These are phyloP conservation scores for Candida labiduridarum DNA, from an alignment of 1,139 yeast species.

Conservation along the genomic window DNA sequence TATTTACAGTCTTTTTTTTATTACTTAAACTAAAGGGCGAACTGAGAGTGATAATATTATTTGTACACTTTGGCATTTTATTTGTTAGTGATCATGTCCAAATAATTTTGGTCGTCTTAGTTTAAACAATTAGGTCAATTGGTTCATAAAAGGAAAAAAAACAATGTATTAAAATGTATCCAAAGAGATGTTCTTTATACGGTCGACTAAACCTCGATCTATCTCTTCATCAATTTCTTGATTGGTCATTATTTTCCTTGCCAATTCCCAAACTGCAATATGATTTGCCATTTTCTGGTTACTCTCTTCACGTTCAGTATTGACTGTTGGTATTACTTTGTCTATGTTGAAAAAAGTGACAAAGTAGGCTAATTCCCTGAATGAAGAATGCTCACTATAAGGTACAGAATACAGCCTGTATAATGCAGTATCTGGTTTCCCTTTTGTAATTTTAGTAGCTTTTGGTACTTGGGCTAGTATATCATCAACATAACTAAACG, in stretches of 20 bases:
- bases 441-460: conserved; percentile 19
- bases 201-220: conserved; percentile 12
- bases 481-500: conserved; percentile 29
- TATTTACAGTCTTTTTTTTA: too few species aligned
- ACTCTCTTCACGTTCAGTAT: conserved; percentile 42
- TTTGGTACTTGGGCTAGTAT: conserved; percentile 36
- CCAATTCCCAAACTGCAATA: conserved; percentile 47
- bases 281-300: conserved; percentile 46
- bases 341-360: conserved; percentile 52
- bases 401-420: conserved; percentile 68
- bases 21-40: too few species aligned
- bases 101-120: too few species aligned
- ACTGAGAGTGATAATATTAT: neutral
- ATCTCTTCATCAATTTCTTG: conserved; percentile 8
- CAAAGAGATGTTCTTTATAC: conserved; percentile 18
- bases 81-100: too few species aligned
- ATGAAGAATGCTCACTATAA: conserved; percentile 93
- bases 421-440: conserved; percentile 28
- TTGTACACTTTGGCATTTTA: too few species aligned
- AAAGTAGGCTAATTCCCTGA: conserved; percentile 72
- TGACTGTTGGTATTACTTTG: conserved; percentile 80
- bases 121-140: too few species aligned
- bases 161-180: conserved; percentile 20
- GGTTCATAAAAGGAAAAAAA: too few species aligned
- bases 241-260: conserved; percentile 19